Conservation (phyloP, 2,329 filamentous ascomycete genomes). For the Phyllosticta ampelicida region DNA sequence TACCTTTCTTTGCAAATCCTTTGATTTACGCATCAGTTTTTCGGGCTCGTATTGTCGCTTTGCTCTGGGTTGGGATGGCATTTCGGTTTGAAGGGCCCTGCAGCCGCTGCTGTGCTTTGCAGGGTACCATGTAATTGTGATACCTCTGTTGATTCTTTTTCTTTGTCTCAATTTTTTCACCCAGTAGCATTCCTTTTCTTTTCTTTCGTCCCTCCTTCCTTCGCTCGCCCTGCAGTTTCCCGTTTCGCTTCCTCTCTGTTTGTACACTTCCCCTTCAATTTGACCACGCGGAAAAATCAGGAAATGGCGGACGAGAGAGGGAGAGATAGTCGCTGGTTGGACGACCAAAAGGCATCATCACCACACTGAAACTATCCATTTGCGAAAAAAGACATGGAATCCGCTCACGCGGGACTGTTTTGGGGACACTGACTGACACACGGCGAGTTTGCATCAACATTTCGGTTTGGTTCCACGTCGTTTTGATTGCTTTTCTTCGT, state of each 20-base stretch:
- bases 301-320: not conserved
- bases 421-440: not conserved
- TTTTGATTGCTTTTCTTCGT: too few species aligned
- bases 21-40: not conserved
- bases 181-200: conserved; percentile 7
- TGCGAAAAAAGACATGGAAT: conserved; percentile 16
- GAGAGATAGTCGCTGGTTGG: not conserved
- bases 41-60: not conserved
- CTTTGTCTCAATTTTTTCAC: not conserved
- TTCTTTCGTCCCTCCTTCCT: conserved; percentile 18
- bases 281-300: too few species aligned
- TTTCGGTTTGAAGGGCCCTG: not conserved
- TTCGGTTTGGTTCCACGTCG: not conserved
- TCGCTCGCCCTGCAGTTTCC: conserved; percentile 19
- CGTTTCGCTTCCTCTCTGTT: not conserved
- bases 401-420: conserved; percentile 30
- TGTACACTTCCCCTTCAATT: not conserved
- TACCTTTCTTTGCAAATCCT: not conserved
- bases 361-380: not conserved
- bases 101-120: not conserved
- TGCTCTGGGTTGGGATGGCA: not conserved
- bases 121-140: not conserved
- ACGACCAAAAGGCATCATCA: not conserved
- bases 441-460: not conserved
- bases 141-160: conserved; percentile 2